Base-by-base conservation (phyloP, 2,329 filamentous ascomycete genomes). In the Claviceps sp. region DNA sequence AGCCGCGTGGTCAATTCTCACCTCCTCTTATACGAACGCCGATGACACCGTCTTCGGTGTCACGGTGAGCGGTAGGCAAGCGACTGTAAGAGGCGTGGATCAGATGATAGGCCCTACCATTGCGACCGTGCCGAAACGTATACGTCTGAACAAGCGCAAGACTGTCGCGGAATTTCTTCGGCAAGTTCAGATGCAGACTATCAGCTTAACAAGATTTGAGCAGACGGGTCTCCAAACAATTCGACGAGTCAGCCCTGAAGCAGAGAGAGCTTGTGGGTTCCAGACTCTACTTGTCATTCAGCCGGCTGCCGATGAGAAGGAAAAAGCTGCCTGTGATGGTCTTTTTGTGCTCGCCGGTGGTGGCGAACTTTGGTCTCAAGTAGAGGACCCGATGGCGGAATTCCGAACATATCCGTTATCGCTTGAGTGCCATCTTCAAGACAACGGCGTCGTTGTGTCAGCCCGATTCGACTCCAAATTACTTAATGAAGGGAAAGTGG, bases 21-120 rank as follows among this genome's bases (percentile, higher is more conserved):
- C 68, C 1, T 63, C 64, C 0, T 56, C 66, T 2, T 69, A 71
- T 50, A 61, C 68, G 54, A 61, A 39, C 52, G 64, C 54, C 13
- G 29, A 48, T 14, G 70, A 73, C 43, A 52, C 60, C 1, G 22
- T 62, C 3, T 65, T 64, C 37, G 64, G 63, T 2, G 52, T 54
- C 1, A 59, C 61, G 2, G 52, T 62, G 1, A 56, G 56, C 0
- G 64, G 64, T 2, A 58, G 63, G 5, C 56, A 62, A 22, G 59
- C 58, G 1, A 50, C 56, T 1, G 49, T 66, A 1, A 39, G 51
- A 0, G 60, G 60, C 13, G 57, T 66, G 2, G 59, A 62, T 39
- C 50, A 52, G 22, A 57, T 65, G 8, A 55, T 57, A 1, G 64
- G 60, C 0, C 64, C 63, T 5, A 58, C 60, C 0, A 59, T 66